Base-by-base conservation (phyloP, 2,329 filamentous ascomycete species). In the Hirsutella thompsonii region DNA sequence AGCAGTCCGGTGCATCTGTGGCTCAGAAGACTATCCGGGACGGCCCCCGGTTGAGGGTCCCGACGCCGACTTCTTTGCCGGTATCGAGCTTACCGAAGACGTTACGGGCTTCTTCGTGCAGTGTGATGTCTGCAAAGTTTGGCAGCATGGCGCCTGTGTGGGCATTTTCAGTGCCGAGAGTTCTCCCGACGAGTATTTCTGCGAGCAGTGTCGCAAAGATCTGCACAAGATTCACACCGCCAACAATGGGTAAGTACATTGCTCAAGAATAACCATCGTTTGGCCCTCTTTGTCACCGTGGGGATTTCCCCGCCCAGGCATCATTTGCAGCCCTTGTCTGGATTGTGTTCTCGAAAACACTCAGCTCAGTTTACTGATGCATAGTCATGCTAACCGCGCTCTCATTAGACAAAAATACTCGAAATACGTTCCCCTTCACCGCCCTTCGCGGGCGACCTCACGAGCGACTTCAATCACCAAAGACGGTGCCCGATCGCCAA, bases 121-220 rank as follows among this genome's bases (percentile, higher is more conserved):
- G 68, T 98, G 92, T 73, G 92, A 96, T 64, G 72, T 85, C 48
- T 98, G 92, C 70, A 93, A 94, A 59, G 92, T 96, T 47, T 98
- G 90, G 92, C 92, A 98, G 61, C 92, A 98, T 59, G 92, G 92
- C 54, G 90, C 89, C 45, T 98, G 92, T 57, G 90, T 98, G 44
- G 90, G 92, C 45, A 94, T 98, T 55, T 88, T 94, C 67, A 92
- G 92, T 51, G 90, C 94, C 62, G 82, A 85, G 51, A 81, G 83
- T 59, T 90, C 86, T 49, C 92, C 92, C 9, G 90, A 96, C 41
- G 89, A 96, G 61, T 98, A 98, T 67, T 98, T 92, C 58, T 98
- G 92, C 64, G 92, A 98, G 65, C 76, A 87, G 60, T 98, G 92
- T 64, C 81, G 84, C 49, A 88, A 88, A 57, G 88, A 94, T 58